Evolutionary conservation across 2,329 filamentous ascomycete genomes (phyloP).

Genomic region (Nothophaeocryptopus gaeumannii): DNA sequence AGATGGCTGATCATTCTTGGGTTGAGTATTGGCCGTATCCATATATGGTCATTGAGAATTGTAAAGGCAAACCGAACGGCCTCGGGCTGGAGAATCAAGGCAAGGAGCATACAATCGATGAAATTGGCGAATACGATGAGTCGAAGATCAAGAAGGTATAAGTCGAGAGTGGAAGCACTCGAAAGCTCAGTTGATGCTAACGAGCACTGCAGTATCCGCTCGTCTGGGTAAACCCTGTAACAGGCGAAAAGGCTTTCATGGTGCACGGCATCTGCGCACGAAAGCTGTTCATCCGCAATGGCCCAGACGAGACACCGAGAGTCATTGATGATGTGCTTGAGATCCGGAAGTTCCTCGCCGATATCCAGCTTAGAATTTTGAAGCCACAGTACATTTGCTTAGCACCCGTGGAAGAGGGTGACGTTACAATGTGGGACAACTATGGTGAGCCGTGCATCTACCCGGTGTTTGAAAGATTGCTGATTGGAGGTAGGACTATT

Average conservation of each 20-base stretch:
- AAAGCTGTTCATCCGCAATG: conserved; percentile 14
- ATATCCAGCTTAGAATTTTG: conserved; percentile 19
- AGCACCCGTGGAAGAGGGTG: conserved; percentile 17
- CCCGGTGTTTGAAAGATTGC: too few relatives aligned
- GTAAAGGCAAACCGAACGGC: conserved; percentile 63
- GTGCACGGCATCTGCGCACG: conserved; percentile 50
- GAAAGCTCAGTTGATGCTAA: too few relatives aligned
- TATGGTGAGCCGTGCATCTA: conserved; percentile 1
- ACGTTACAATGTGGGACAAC: conserved; percentile 18
- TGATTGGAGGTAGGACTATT: not conserved
- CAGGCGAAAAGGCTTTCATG: conserved; percentile 64
- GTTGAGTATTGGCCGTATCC: conserved; percentile 74
- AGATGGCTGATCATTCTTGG: conserved; percentile 61
- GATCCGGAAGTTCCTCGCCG: conserved; percentile 13
- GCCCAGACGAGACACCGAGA: conserved; percentile 11
- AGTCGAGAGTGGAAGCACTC: conserved; percentile 44
- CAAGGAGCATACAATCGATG: conserved; percentile 56
- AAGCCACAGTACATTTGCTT: conserved; percentile 19
- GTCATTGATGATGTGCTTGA: conserved; percentile 9
- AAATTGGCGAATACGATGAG: conserved; percentile 62
- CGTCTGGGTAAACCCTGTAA: conserved; percentile 71
- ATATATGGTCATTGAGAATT: conserved; percentile 73
- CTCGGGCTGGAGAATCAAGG: conserved; percentile 65
- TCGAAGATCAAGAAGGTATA: conserved; percentile 59
- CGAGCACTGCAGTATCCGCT: conserved; percentile 48